Evolutionary conservation across 192 early-diverging fungal genomes (phyloP).

Genomic region (Backusella australiensis): DNA sequence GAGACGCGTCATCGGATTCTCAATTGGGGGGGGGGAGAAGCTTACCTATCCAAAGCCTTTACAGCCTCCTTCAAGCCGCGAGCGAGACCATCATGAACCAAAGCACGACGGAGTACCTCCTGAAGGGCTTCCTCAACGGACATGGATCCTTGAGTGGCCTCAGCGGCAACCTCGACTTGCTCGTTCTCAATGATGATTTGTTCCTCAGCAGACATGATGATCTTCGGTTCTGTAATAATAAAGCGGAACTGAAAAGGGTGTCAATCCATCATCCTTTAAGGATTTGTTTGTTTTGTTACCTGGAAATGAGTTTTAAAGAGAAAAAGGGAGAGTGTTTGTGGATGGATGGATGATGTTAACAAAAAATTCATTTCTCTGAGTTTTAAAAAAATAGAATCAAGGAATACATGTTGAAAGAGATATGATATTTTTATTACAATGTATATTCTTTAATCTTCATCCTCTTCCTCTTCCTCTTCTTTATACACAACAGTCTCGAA

Average conservation of each 20-base stretch:
- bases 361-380: too few relatives aligned
- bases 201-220: conserved; percentile 36
- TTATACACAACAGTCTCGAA: too few relatives aligned
- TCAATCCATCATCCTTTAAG: not conserved
- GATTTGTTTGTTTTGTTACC: too few relatives aligned
- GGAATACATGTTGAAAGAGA: too few relatives aligned
- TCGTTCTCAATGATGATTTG: conserved; percentile 44
- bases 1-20: conserved; percentile 1
- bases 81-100: conserved; percentile 94
- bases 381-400: too few relatives aligned
- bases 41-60: conserved; percentile 92
- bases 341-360: too few relatives aligned
- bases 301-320: too few relatives aligned
- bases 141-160: conserved; percentile 58
- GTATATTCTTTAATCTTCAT: too few relatives aligned
- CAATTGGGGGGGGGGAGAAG: not conserved
- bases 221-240: not conserved
- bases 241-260: not conserved
- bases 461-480: too few relatives aligned
- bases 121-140: conserved; percentile 97
- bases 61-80: conserved; percentile 95
- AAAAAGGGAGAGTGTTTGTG: too few relatives aligned
- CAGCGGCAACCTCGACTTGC: conserved; percentile 49
- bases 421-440: too few relatives aligned
- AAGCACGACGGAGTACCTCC: conserved; percentile 93